phyloP scores from a whole-genome alignment of 768 basidiomycete species.

The Kwoniella heveanensis region DNA sequence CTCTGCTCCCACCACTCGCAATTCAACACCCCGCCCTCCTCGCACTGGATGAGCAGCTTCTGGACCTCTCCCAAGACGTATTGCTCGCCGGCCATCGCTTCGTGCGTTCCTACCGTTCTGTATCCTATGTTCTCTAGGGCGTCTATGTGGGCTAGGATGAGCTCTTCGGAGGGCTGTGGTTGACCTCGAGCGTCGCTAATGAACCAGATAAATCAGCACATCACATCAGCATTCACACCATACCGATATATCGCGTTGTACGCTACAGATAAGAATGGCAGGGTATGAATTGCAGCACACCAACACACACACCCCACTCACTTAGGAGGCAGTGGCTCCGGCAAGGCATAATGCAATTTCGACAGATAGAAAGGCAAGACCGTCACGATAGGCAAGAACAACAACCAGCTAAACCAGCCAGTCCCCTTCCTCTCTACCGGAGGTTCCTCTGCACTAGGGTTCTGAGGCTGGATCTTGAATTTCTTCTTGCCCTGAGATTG shows the following conservation, averaged over 20 bases:
- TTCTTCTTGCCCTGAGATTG: neutral
- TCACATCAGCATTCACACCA: too few species aligned
- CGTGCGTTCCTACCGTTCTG: constrained; percentile 84
- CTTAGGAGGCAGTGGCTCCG: constrained; percentile 15
- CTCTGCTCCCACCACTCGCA: constrained; percentile 91
- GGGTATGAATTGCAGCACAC: too few species aligned
- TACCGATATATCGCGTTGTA: too few species aligned
- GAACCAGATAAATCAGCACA: too few species aligned
- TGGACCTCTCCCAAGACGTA: constrained; percentile 76
- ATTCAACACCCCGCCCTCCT: constrained; percentile 68
- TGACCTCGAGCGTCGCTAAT: constrained; percentile 37
- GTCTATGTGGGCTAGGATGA: constrained; percentile 43
- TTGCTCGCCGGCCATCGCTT: constrained; percentile 79
- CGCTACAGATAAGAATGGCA: too few species aligned
- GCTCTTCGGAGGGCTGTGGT: constrained; percentile 44
- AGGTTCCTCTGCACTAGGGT: constrained; percentile 9
- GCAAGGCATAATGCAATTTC: constrained; percentile 29
- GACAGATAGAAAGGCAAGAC: constrained; percentile 22
- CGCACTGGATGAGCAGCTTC: constrained; percentile 66
- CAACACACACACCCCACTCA: too few species aligned
- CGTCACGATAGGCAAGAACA: constrained; percentile 23
- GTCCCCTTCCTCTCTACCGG: constrained; percentile 1
- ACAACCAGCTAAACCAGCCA: constrained; percentile 15
- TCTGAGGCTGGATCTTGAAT: neutral
- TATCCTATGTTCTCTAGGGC: constrained; percentile 79